These are phyloP conservation scores for Gautieria morchelliformis DNA, from an alignment of 768 basidiomycete species.

Conservation along the genomic window DNA sequence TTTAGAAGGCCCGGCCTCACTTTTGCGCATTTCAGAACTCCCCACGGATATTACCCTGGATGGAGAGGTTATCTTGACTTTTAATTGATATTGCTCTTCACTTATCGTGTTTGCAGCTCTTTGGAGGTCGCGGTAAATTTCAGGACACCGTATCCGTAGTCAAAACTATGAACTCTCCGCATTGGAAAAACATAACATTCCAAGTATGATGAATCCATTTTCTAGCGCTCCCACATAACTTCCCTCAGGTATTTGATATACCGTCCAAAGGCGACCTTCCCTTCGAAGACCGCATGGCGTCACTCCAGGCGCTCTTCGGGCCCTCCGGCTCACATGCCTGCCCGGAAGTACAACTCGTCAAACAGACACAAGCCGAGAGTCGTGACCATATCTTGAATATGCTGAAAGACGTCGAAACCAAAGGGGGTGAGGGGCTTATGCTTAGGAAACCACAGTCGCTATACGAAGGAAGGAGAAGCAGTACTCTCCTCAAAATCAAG, in stretches of 20 bases:
- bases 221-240: neutral
- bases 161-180: conserved; percentile 46
- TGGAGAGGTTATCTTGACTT: conserved; percentile 27
- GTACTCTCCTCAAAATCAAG: conserved; percentile 46
- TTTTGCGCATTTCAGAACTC: conserved; percentile 26
- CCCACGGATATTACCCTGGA: conserved; percentile 48
- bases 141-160: conserved; percentile 51
- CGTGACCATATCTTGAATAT: conserved; percentile 45
- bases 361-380: conserved; percentile 34
- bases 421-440: conserved; percentile 55
- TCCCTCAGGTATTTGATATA: conserved; percentile 43
- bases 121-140: conserved; percentile 47
- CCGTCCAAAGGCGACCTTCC: conserved; percentile 36
- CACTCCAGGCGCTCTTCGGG: conserved; percentile 29
- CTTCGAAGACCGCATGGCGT: conserved; percentile 43
- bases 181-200: conserved; percentile 46
- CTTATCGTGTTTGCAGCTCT: conserved; percentile 23
- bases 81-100: neutral
- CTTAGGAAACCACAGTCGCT: conserved; percentile 39
- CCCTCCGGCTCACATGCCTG: conserved; percentile 32
- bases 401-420: conserved; percentile 41
- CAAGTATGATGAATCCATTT: conserved; percentile 25
- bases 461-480: conserved; percentile 43
- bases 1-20: neutral
- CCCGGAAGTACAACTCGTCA: conserved; percentile 37